phyloP scores from a whole-genome alignment of 768 basidiomycete genomes.

The Leccinum variicolor region DNA sequence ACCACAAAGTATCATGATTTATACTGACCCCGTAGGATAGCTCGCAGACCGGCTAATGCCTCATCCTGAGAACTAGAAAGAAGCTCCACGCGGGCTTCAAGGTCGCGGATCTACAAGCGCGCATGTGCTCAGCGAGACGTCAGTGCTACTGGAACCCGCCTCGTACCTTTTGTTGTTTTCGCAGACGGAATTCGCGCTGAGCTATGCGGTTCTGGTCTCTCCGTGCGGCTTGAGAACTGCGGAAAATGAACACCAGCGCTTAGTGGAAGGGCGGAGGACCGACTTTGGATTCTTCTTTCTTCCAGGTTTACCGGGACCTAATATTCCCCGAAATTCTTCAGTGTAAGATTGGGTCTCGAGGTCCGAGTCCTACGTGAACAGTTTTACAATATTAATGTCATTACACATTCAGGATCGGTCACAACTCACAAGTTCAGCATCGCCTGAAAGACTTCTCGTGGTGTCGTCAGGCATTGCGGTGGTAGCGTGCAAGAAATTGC shows the following conservation, averaged over 20 bases:
- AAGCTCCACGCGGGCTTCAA: conserved; percentile 93
- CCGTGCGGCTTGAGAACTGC: conserved; percentile 82
- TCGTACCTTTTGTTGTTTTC: conserved; percentile 83
- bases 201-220: conserved; percentile 91
- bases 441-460: conserved; percentile 61
- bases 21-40: conserved; percentile 68
- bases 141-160: not conserved
- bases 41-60: conserved; percentile 76
- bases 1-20: not conserved
- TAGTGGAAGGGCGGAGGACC: conserved; percentile 19
- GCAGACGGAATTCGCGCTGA: conserved; percentile 86
- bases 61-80: conserved; percentile 92
- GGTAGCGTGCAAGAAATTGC: conserved; percentile 24
- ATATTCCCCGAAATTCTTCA: conserved; percentile 16
- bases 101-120: conserved; percentile 75
- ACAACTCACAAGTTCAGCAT: conserved; percentile 45
- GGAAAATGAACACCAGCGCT: conserved; percentile 14
- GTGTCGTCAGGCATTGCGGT: conserved; percentile 46
- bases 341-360: conserved; percentile 56
- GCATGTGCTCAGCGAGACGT: conserved; percentile 2
- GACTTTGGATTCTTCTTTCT: conserved; percentile 91
- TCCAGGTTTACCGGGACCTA: conserved; percentile 44
- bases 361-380: conserved; percentile 57
- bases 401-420: conserved; percentile 11
- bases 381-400: conserved; percentile 9